Evolutionary conservation across 768 basidiomycete species (phyloP).

Genomic region (Psilocybe cyanescens): DNA sequence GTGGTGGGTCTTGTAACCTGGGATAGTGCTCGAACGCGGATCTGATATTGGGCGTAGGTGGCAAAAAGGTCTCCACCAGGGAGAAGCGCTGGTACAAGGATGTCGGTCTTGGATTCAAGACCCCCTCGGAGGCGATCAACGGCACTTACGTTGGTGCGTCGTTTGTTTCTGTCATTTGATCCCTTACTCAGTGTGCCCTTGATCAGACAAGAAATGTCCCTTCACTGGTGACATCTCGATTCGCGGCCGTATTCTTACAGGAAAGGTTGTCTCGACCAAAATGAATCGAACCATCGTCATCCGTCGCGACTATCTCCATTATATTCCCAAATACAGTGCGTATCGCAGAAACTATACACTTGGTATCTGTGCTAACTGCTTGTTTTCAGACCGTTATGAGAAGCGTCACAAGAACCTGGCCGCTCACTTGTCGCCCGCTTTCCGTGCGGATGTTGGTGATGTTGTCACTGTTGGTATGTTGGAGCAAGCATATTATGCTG

Average conservation of each 20-base stretch:
- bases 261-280: slow-evolving; percentile 97
- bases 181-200: slow-evolving; percentile 1
- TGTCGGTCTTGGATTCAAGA: slow-evolving; percentile 96
- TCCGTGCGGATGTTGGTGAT: slow-evolving; percentile 97
- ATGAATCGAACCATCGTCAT: slow-evolving; percentile 99
- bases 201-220: slow-evolving; percentile 97
- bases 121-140: slow-evolving; percentile 91
- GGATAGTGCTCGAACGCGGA: slow-evolving; percentile 8
- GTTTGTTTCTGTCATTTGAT: slow-evolving; percentile 5
- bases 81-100: slow-evolving; percentile 99
- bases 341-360: not conserved
- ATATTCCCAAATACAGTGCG: slow-evolving; percentile 98
- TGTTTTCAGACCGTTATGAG: slow-evolving; percentile 86
- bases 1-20: slow-evolving; percentile 61
- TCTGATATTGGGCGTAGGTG: slow-evolving; percentile 49
- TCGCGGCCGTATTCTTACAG: slow-evolving; percentile 97
- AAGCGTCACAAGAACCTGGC: slow-evolving; percentile 99
- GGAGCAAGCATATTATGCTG: not conserved
- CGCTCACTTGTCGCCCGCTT: slow-evolving; percentile 95
- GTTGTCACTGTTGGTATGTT: slow-evolving; percentile 90
- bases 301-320: slow-evolving; percentile 93
- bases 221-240: slow-evolving; percentile 98
- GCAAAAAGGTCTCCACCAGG: slow-evolving; percentile 92
- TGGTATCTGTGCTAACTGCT: slow-evolving; percentile 9
- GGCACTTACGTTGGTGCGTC: slow-evolving; percentile 94